A percentile compares a stretch with the other conserved stretches of the same genome.
These are phyloP conservation scores for Neocucurbitaria cava DNA, from an alignment of 2,329 filamentous ascomycete species.

Conservation along the genomic window DNA sequence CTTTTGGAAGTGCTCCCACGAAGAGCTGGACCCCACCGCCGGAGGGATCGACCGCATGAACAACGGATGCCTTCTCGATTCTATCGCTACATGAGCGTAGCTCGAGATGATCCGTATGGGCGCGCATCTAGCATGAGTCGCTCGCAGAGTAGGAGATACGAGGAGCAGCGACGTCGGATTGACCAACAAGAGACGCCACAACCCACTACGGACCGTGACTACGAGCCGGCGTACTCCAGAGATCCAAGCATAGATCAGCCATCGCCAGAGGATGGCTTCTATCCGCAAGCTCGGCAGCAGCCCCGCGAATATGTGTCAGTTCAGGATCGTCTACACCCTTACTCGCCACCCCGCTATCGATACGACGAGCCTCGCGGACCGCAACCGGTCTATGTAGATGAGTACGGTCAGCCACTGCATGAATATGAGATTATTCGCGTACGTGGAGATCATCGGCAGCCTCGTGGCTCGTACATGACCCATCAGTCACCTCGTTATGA, in stretches of 20 bases:
- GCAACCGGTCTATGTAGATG: slow-evolving; percentile 41
- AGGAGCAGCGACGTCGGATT: slow-evolving; percentile 44
- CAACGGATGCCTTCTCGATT: slow-evolving; percentile 44
- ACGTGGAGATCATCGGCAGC: slow-evolving; percentile 31
- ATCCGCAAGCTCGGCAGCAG: slow-evolving; percentile 23
- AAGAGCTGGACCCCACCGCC: slow-evolving; percentile 38
- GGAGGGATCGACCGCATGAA: slow-evolving; percentile 42
- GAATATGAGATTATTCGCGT: slow-evolving; percentile 44
- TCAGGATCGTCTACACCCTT: slow-evolving; percentile 40
- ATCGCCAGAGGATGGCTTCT: slow-evolving; percentile 34
- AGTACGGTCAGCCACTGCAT: slow-evolving; percentile 37
- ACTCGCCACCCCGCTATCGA: slow-evolving; percentile 38
- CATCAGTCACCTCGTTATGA: slow-evolving; percentile 33
- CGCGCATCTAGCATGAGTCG: slow-evolving; percentile 45
- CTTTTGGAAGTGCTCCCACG: slow-evolving; percentile 29
- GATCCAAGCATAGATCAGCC: slow-evolving; percentile 42
- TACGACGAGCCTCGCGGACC: slow-evolving; percentile 39
- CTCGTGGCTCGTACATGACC: slow-evolving; percentile 21
- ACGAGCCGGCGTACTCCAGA: slow-evolving; percentile 37
- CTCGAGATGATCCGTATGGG: slow-evolving; percentile 44
- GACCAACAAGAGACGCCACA: slow-evolving; percentile 47
- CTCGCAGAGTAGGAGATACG: slow-evolving; percentile 45
- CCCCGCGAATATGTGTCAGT: slow-evolving; percentile 44
- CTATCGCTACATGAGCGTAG: slow-evolving; percentile 45
- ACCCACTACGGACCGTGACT: slow-evolving; percentile 36